Percentiles rank a stretch among this genome's conserved stretches.
Conservation (phyloP, 176 grass and related monocot species). For the Musa acuminata region DNA sequence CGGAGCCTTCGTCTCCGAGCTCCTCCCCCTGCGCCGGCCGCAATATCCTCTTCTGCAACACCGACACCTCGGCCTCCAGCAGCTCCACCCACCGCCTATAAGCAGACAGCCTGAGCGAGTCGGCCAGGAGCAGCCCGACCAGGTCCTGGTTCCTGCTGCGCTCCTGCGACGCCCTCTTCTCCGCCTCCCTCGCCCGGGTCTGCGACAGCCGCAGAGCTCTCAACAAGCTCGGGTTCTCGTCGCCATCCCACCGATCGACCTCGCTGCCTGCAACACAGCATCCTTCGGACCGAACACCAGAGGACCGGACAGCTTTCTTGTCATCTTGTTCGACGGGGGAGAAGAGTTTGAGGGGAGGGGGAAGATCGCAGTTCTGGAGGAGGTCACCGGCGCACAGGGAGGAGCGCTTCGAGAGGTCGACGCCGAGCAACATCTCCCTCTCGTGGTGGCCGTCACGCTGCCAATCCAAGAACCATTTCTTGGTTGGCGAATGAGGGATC, state of each 20-base stretch:
- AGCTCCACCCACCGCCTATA: slow-evolving; percentile 74
- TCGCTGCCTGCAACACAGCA: not conserved
- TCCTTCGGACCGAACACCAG: not conserved
- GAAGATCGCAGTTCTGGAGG: slow-evolving; percentile 93
- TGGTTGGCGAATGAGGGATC: slow-evolving; percentile 7
- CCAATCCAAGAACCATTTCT: slow-evolving; percentile 37
- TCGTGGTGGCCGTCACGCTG: slow-evolving; percentile 29
- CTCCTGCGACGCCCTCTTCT: slow-evolving; percentile 41
- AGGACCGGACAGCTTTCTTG: not conserved
- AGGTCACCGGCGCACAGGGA: slow-evolving; percentile 31
- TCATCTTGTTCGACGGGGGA: slow-evolving; percentile 27
- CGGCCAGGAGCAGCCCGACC: slow-evolving; percentile 47
- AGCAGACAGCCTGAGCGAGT: slow-evolving; percentile 62
- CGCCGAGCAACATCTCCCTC: slow-evolving; percentile 47
- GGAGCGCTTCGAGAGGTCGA: slow-evolving; percentile 23
- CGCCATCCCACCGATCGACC: slow-evolving; percentile 27
- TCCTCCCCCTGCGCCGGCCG: not conserved
- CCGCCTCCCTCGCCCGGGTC: slow-evolving; percentile 87
- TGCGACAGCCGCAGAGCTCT: slow-evolving; percentile 74
- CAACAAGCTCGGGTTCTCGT: slow-evolving; percentile 31
- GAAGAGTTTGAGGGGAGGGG: slow-evolving; percentile 76
- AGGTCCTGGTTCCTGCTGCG: slow-evolving; percentile 40
- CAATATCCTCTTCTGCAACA: slow-evolving; percentile 18
- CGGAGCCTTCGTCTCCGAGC: slow-evolving; percentile 10
- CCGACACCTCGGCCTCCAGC: slow-evolving; percentile 69